Conservation (phyloP, 495 filamentous ascomycete genomes). For the Talaromyces nanjingensis region DNA sequence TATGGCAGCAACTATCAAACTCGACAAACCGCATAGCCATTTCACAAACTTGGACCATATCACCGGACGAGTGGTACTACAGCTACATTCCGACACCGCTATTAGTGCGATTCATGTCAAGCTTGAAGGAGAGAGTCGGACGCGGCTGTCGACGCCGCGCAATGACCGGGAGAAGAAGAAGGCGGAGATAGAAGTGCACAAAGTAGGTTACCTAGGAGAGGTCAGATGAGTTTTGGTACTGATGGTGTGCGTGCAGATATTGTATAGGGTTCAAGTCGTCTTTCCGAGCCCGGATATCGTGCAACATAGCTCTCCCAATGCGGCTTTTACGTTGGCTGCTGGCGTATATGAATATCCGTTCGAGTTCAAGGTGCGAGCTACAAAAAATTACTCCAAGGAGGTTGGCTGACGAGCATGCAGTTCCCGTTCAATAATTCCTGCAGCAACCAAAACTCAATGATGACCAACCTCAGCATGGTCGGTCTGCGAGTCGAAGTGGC, state of each 20-base stretch:
- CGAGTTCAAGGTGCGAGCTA: constrained; percentile 60
- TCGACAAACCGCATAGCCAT: constrained; percentile 66
- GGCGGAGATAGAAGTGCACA: constrained; percentile 67
- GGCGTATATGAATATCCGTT: constrained; percentile 89
- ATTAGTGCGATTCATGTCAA: constrained; percentile 82
- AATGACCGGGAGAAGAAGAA: constrained; percentile 48
- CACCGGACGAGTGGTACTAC: constrained; percentile 59
- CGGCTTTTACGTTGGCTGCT: constrained; percentile 58
- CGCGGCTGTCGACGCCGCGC: constrained; percentile 48
- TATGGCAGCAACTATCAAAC: constrained; percentile 53
- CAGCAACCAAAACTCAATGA: constrained; percentile 50
- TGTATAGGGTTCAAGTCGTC: constrained; percentile 59
- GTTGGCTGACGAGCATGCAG: constrained; percentile 19
- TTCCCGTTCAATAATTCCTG: constrained; percentile 91
- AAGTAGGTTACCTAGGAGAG: constrained; percentile 43
- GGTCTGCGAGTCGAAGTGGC: constrained; percentile 53
- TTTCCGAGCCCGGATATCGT: constrained; percentile 54
- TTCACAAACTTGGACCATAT: constrained; percentile 90
- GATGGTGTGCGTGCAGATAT: constrained; percentile 35
- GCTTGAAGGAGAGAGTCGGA: constrained; percentile 82
- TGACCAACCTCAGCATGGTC: constrained; percentile 48
- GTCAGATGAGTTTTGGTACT: constrained; percentile 9
- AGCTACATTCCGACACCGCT: constrained; percentile 53
- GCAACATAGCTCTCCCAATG: constrained; percentile 31
- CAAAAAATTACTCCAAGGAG: background rate